phyloP scores from a whole-genome alignment of 2,329 filamentous ascomycete genomes.

The Stachybotrys elegans region DNA sequence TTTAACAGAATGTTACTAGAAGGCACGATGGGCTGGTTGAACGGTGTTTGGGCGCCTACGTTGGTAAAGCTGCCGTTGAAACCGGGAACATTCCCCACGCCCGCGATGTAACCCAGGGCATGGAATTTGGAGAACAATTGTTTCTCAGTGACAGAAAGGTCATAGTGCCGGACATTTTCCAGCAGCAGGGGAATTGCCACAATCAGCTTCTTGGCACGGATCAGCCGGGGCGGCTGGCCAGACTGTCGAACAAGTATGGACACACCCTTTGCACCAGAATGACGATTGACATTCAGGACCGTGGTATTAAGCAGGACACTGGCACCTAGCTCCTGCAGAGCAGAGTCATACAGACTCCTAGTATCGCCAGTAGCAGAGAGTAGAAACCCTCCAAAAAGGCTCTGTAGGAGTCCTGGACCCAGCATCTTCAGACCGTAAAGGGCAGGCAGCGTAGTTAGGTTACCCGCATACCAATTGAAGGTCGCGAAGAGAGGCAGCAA shows the following conservation, averaged over 20 bases:
- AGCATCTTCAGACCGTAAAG: slow-evolving; percentile 32
- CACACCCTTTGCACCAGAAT: background rate
- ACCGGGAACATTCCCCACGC: too few species aligned
- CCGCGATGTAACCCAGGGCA: too few species aligned
- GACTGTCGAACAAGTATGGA: background rate
- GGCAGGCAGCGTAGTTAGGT: slow-evolving; percentile 29
- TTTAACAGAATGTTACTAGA: too few species aligned
- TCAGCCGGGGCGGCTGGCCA: background rate
- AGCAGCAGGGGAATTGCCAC: too few species aligned
- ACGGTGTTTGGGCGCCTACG: too few species aligned
- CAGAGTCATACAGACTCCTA: background rate
- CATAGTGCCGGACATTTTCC: too few species aligned
- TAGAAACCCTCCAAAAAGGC: background rate
- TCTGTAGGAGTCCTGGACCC: background rate
- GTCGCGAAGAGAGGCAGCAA: slow-evolving; percentile 25
- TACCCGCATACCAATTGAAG: slow-evolving; percentile 32
- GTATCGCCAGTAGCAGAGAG: too few species aligned
- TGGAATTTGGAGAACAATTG: too few species aligned
- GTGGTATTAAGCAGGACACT: background rate
- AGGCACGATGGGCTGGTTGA: too few species aligned
- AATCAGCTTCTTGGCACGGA: slow-evolving; percentile 18
- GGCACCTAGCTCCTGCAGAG: background rate
- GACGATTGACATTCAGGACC: background rate
- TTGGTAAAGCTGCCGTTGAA: too few species aligned
- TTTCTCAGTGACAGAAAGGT: too few species aligned